Evolutionary conservation across 345 rosid species (phyloP), one percentile per base, ranked within the genome.

Genomic region (Populus alba): DNA sequence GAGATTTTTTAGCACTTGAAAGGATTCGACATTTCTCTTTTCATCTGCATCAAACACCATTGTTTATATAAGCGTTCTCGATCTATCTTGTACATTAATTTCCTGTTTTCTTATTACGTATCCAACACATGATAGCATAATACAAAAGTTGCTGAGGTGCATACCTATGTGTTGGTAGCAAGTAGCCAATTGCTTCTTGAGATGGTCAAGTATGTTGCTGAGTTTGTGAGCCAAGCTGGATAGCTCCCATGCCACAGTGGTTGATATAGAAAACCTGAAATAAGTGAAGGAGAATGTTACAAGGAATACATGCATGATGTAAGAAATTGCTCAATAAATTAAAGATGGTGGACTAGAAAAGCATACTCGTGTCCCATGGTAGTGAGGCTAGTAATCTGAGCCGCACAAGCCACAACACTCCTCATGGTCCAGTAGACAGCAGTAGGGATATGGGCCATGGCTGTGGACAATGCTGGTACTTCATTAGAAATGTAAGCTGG

Each of bases 381-480:
- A 29, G 91, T 84, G 74, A 92, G 88, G 85, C 75, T 85, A 61
- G 86, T 87, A 45, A 90, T 92, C 84, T 90, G 94, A 77, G 81
- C 72, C 27, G 90, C 91, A 47, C 94, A 90, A 62, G 91, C 91
- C 49, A 92, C 88, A 22, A 89, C 81, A 72, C 91, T 88, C 82
- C 90, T 85, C 11, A 90, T 79, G 69, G 92, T 87, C 92, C 94
- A 89, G 49, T 92, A 90, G 69, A 89, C 92, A 63, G 97, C 92
- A 68, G 85, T 82, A 29, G 94, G 97, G 84, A 92, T 78, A 39
- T 78, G 89, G 51, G 86, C 73, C 66, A 85, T 45, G 81, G 88
- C 90, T 16, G 81, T 68, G 17, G 86, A 65, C n/a, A 88, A 71
- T 41, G 84, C 87, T 8, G 88, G 86, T 9, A 81, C 78, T 6